A percentile compares a stretch with the other conserved stretches of the same genome.
These are phyloP conservation scores for Rosa rugosa DNA, from an alignment of 306 rosid genomes.

Conservation along the genomic window DNA sequence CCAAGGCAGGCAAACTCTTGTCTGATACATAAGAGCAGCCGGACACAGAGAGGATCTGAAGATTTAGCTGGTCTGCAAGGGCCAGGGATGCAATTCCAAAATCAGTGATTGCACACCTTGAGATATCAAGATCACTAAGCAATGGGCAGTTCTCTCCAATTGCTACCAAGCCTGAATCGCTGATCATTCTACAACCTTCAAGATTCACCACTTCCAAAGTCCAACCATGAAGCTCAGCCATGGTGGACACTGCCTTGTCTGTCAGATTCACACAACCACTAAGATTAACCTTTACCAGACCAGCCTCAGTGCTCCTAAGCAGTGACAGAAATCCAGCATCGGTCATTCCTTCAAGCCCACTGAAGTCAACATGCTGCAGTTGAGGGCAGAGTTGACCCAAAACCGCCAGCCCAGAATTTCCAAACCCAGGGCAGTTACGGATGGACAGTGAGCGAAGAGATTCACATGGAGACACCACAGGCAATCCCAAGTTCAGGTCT, in stretches of 20 bases:
- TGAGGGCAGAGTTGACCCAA: constrained; percentile 75
- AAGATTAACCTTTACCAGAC: constrained; percentile 67
- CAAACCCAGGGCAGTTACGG: constrained; percentile 80
- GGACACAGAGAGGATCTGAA: constrained; percentile 72
- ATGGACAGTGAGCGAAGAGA: constrained; percentile 62
- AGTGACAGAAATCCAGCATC: constrained; percentile 65
- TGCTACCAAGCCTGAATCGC: constrained; percentile 61
- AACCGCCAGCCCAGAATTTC: constrained; percentile 52
- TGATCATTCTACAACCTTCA: constrained; percentile 59
- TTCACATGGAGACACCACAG: constrained; percentile 41
- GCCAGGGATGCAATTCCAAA: constrained; percentile 65
- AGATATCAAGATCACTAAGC: constrained; percentile 72
- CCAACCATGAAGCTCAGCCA: constrained; percentile 61
- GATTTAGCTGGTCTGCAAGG: constrained; percentile 35
- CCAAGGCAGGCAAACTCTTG: constrained; percentile 59
- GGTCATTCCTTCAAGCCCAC: constrained; percentile 67
- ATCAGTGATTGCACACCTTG: constrained; percentile 69
- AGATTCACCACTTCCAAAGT: constrained; percentile 69
- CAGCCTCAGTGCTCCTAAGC: constrained; percentile 58
- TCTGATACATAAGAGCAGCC: constrained; percentile 63
- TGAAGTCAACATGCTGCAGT: constrained; percentile 65
- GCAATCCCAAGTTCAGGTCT: constrained; percentile 47
- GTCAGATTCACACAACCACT: constrained; percentile 73
- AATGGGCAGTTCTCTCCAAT: constrained; percentile 61
- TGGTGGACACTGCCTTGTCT: constrained; percentile 47